A percentile compares a stretch with the other conserved stretches of the same genome.
These are phyloP conservation scores for Cercophora scortea DNA, from an alignment of 495 filamentous ascomycete genomes.

Conservation along the genomic window DNA sequence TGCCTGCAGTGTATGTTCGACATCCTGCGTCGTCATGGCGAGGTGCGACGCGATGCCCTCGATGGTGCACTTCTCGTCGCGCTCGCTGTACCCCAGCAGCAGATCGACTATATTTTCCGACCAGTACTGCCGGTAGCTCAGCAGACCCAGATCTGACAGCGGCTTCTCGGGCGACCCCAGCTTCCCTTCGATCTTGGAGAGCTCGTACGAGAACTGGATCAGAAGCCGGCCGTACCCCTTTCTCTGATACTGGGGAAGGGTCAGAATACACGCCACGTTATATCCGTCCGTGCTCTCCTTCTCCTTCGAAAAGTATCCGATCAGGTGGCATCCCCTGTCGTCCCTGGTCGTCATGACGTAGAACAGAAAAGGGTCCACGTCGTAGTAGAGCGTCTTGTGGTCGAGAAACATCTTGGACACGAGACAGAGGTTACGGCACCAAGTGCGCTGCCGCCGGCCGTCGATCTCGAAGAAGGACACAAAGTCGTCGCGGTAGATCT, in stretches of 20 bases:
- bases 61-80: slow-evolving; percentile 64
- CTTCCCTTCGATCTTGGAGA: slow-evolving; percentile 90
- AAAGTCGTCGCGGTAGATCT: slow-evolving; percentile 92
- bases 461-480: slow-evolving; percentile 98
- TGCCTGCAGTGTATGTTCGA: slow-evolving; percentile 85
- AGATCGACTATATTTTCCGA: slow-evolving; percentile 85
- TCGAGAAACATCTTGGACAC: slow-evolving; percentile 95
- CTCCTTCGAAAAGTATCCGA: slow-evolving; percentile 97
- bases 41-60: slow-evolving; percentile 71
- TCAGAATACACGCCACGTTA: slow-evolving; percentile 96
- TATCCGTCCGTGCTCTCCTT: slow-evolving; percentile 94
- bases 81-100: slow-evolving; percentile 54
- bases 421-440: slow-evolving; percentile 94
- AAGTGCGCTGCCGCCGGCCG: slow-evolving; percentile 86
- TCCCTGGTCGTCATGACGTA: slow-evolving; percentile 93
- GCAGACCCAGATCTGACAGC: slow-evolving; percentile 81
- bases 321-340: slow-evolving; percentile 80
- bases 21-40: slow-evolving; percentile 92
- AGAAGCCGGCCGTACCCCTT: slow-evolving; percentile 88
- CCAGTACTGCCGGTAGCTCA: slow-evolving; percentile 96
- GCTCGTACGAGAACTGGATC: slow-evolving; percentile 96
- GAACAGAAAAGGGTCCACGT: slow-evolving; percentile 96
- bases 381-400: slow-evolving; percentile 99
- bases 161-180: slow-evolving; percentile 95
- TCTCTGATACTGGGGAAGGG: slow-evolving; percentile 89